These are phyloP conservation scores for Cephalotrichum gorgonifer DNA, from an alignment of 2,329 filamentous ascomycete species.

Conservation along the genomic window DNA sequence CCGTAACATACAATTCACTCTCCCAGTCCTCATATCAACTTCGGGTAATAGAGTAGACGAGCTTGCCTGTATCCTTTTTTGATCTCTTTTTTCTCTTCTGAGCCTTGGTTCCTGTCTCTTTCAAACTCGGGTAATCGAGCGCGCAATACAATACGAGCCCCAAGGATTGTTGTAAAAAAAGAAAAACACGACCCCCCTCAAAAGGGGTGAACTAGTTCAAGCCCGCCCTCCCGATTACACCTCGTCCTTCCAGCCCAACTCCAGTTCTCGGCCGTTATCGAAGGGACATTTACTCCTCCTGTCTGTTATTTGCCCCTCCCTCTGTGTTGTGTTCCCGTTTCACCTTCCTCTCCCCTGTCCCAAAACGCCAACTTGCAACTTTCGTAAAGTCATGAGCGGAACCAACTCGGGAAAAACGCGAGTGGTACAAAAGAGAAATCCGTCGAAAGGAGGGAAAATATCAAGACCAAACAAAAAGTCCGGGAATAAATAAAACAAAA, in stretches of 20 bases:
- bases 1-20: not conserved
- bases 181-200: no score
- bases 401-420: not conserved
- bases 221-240: not conserved
- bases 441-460: not conserved
- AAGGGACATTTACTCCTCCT: not conserved
- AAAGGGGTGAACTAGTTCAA: no score
- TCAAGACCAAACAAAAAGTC: conserved; percentile 3
- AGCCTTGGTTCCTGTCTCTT: not conserved
- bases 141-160: no score
- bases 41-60: not conserved
- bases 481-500: conserved; percentile 3
- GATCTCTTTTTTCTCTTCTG: no score
- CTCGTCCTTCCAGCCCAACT: not conserved
- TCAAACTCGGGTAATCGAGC: no score
- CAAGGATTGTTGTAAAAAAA: no score
- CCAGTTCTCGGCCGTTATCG: not conserved
- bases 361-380: not conserved
- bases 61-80: not conserved
- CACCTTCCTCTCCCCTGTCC: not conserved
- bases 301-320: no score
- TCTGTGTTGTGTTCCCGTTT: no score
- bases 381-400: not conserved
- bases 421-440: not conserved
- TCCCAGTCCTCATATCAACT: not conserved